phyloP scores from a whole-genome alignment of 2,329 filamentous ascomycete species.

The Venturia oleaginea region DNA sequence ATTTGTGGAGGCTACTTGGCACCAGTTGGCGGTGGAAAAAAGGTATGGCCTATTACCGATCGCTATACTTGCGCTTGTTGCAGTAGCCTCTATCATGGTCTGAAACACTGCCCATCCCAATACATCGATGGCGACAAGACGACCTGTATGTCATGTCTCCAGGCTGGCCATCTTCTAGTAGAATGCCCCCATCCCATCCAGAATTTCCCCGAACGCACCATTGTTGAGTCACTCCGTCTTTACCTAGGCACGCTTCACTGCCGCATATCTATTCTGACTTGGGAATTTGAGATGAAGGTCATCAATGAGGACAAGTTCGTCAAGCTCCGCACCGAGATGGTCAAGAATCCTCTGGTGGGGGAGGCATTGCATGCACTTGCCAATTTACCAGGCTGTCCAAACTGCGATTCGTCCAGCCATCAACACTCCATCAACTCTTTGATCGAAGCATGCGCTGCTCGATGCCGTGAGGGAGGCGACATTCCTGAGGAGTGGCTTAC shows the following conservation, averaged over 20 bases:
- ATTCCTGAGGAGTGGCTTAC: not conserved
- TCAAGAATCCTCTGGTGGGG: not conserved
- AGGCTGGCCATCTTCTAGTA: not conserved
- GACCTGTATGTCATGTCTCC: not conserved
- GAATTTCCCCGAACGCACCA: not conserved
- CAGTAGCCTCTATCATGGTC: conserved; percentile 1
- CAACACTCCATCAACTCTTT: not conserved
- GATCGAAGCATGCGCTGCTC: not conserved
- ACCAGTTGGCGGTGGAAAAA: not conserved
- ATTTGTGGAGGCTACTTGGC: not conserved
- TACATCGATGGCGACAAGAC: not conserved
- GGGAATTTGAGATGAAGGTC: conserved; percentile 2
- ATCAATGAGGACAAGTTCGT: not conserved
- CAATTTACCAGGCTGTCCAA: not conserved
- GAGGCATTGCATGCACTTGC: not conserved
- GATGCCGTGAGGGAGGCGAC: not conserved
- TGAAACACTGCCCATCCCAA: not conserved
- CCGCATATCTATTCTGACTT: not conserved
- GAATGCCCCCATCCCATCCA: conserved; percentile 4
- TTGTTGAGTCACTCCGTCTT: not conserved
- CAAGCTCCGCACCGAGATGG: not conserved
- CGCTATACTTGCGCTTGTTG: not conserved
- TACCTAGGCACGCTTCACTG: conserved; percentile 6
- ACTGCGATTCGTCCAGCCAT: not conserved
- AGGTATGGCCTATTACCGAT: not conserved